Base-by-base conservation (phyloP, 1,284 basidiomycete species). In the Melanopsichium pennsylvanicum region DNA sequence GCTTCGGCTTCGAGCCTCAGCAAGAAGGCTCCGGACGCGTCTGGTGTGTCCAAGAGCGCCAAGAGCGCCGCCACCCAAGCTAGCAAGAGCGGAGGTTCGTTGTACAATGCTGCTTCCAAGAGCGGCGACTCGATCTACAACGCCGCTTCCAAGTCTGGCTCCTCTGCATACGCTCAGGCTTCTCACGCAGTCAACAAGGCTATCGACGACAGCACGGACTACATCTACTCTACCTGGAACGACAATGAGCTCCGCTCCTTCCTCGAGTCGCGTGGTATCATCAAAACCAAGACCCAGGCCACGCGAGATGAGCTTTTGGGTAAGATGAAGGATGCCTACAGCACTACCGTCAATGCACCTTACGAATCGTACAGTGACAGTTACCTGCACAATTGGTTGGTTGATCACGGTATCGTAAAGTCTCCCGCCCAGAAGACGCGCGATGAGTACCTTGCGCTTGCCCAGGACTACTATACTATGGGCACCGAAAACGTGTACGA, bases 311-410 rank as follows among this genome's bases (percentile, higher is more conserved):
- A 77, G 48, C 56, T 80, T 48, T 55, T 80, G 3, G 40, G 39
- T 25, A 58, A 54, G 38, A 68, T 78, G 45, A 59, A 62, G 22
- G 60, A 60, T 31, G 68, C 75, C 10, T 80, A 76, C 67, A 52
- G 56, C 38, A 38, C 70, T 34, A 72, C 74, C 11, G 68, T 72
- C 38, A 72, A 75, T 27, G 72, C 64, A 3, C 76, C 75, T 16
- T 80, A 78, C 63, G 77, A 79, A 38, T 54, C 66, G 16, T 76
- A 62, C 45, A 68, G 60, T n/a, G 62, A 77, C 61, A 68, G 68
- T 52, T 80, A 78, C 71, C 66, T 79, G 32, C 76, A 73, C 68
- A 67, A 75, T 59, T 80, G 78, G 78, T 69, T 79, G 35, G 72
- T 79, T 32, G 60, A 76, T 47, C 75, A 78, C 48, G 77, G 70